Evolutionary conservation across 1,284 basidiomycete species (phyloP), one percentile per base, ranked within the genome.

Genomic region (Tilletia caries): DNA sequence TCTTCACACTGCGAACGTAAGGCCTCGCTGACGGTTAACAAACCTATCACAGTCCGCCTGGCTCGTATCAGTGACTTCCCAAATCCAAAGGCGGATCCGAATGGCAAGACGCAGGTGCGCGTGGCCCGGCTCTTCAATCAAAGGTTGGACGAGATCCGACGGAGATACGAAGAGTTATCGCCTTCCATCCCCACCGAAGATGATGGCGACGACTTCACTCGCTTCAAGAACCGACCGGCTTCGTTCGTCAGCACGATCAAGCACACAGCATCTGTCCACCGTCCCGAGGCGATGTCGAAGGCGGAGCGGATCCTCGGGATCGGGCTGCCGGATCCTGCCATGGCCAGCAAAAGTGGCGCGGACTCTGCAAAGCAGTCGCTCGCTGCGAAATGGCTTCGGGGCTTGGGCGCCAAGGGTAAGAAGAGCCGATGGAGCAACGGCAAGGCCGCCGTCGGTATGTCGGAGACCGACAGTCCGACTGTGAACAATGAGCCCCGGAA

Each of bases 211-310:
- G 76, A 75, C 18, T 68, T 67, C 64, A 69, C 66, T 37, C 69
- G 68, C 58, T 58, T 70, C 58, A 72, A 68, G 65, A 75, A 69
- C 54, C 54, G 68, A 13, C 71, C 64, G 10, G 69, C 72, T 29
- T 79, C 79, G 18, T 81, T 81, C 66, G 77, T 81, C 62, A 78
- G 76, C 67, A 81, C 79, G 20, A 81, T 81, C 71, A 71, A 73
- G 37, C 75, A 69, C 52, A 75, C 75, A 13, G 69, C 78, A n/a
- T 78, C 79, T 3, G 69, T 75, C 32, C 74, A 75, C 37, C 68
- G 73, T 2, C 65, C 52, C 13, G 68, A 70, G 44, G 10, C 64
- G 6, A 67, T 70, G 25, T 58, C 73, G 6, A 80, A 78, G 60
- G 79, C 79, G 27, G 79, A 80, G 58, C 73, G 78, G 34, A 73